Evolutionary conservation across 106 monocot genomes (phyloP).

Genomic region (Dendrobium catenatum): DNA sequence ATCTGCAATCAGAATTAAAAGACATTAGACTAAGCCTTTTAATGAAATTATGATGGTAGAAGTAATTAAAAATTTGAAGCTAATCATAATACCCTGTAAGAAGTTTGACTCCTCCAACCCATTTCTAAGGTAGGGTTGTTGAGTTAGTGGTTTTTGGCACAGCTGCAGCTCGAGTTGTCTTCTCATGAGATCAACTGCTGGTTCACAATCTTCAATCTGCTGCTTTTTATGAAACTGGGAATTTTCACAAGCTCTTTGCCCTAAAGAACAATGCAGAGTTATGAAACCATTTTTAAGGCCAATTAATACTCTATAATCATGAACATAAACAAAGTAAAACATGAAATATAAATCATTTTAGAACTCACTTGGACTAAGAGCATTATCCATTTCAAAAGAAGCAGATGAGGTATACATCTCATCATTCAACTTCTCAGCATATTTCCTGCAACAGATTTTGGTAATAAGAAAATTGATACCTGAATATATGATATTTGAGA

Average conservation of each 20-base stretch:
- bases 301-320: background rate
- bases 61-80: background rate
- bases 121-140: too few species aligned
- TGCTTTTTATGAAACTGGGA: background rate
- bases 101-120: background rate
- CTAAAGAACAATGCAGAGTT: background rate
- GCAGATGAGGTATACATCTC: background rate
- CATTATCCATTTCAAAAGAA: slow-evolving; percentile 2
- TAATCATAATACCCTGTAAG: background rate
- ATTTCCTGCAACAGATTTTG: slow-evolving; percentile 2
- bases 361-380: slow-evolving; percentile 1
- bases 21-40: too few species aligned
- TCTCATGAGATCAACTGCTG: background rate
- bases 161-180: background rate
- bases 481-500: too few species aligned
- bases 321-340: background rate
- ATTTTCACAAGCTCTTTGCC: background rate
- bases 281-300: background rate
- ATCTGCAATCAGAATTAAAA: background rate
- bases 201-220: background rate
- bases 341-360: background rate
- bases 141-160: background rate
- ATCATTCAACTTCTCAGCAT: slow-evolving; percentile 4
- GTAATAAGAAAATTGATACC: too few species aligned
- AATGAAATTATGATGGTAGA: background rate